Base-by-base conservation (phyloP, 2,329 filamentous ascomycete genomes). In the Fusarium multiceps region DNA sequence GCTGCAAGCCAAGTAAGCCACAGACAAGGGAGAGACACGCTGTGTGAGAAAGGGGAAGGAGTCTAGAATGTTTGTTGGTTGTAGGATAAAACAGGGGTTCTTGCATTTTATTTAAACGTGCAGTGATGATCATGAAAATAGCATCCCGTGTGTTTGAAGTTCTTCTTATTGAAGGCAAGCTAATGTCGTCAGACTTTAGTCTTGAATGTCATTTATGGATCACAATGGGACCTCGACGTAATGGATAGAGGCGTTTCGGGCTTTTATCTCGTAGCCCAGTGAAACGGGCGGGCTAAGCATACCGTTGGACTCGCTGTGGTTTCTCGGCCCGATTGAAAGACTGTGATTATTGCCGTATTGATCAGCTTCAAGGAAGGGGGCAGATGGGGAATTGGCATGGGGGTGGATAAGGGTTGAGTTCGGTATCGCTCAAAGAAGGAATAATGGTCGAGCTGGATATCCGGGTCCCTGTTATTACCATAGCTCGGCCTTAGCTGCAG, bases 291-390 rank as follows among this genome's bases (percentile, higher is more conserved):
- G 43, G 18, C 18, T 46, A 28, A 46, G 43, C 43, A 46, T 46
- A 25, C 20, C 48, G 48, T 20, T 27, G 18, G 9, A 41, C 48
- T 51, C 18, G 13, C 32, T 12, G 30, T 16, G 9, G 34, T 25
- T 41, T 41, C 48, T 51, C 48, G 48, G 48, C 18, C 48, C 48
- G 48, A 51, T 37, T 51, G 32, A 27, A 30, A 14, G 10, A 34
- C n/a, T 50, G 30, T 18, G 21, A 50, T 34, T 50, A 34, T 50
- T 50, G 30, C 43, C 43, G 43, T 46, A 40, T 41, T 16, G 48
- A 51, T 51, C 48, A 51, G 25, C 48, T 51, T 21, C 48, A 51
- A 49, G 46, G 46, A 48, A 48, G n/a, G 27, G 27, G 47, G 47
- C 10, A 28, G 30, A 16, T 12, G 34, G 34, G 34, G 34, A n/a